phyloP scores from a whole-genome alignment of 805 yeast species.

The Naumovozyma dairenensis region DNA sequence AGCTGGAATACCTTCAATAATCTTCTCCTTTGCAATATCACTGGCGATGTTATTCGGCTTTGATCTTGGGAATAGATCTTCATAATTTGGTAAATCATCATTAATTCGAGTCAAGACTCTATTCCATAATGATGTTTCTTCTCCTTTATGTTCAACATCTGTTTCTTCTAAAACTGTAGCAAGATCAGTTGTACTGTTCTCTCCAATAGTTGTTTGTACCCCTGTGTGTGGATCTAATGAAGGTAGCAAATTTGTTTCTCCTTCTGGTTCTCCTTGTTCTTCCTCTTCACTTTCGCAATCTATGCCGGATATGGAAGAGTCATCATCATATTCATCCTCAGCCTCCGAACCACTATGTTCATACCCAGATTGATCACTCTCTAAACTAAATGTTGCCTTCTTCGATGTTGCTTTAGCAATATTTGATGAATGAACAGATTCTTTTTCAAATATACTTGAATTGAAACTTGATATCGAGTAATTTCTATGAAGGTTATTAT shows the following conservation, averaged over 20 bases:
- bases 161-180: not conserved
- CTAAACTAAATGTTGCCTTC: conserved; percentile 7
- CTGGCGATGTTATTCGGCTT: not conserved
- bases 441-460: conserved; percentile 21
- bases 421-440: conserved; percentile 27
- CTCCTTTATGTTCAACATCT: conserved; percentile 6
- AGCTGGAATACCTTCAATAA: not conserved
- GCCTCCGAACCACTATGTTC: conserved; percentile 18
- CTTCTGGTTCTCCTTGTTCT: too few species aligned
- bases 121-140: conserved; percentile 27
- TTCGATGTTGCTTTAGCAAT: conserved; percentile 9
- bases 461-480: conserved; percentile 20
- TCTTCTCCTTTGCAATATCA: not conserved
- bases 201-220: not conserved
- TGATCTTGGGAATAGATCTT: conserved; percentile 55
- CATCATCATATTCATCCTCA: conserved; percentile 1
- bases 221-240: too few species aligned
- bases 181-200: not conserved
- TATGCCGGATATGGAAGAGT: too few species aligned
- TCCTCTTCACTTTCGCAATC: too few species aligned
- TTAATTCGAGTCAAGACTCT: conserved; percentile 30
- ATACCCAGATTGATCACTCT: conserved; percentile 13
- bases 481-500: conserved; percentile 12
- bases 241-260: too few species aligned
- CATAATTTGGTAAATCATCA: conserved; percentile 59